Percentiles rank a stretch among this genome's conserved stretches.
Evolutionary conservation across 73 alveolate species (phyloP).

Genomic region (Loxodes magnus): DNA sequence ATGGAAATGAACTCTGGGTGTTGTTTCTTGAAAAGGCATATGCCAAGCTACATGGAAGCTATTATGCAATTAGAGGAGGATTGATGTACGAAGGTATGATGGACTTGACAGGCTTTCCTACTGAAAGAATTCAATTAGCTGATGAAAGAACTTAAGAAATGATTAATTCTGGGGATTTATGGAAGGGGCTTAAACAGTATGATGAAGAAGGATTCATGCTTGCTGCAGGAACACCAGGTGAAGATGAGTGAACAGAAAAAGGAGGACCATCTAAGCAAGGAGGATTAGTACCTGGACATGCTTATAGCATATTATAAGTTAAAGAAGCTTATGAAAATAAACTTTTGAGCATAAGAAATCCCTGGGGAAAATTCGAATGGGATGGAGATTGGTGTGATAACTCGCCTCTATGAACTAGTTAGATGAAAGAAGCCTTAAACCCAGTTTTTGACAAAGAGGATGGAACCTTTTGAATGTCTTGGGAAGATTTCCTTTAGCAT

Average conservation of each 20-base stretch:
- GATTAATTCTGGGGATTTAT: slow-evolving; percentile 25
- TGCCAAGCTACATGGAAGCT: slow-evolving; percentile 90
- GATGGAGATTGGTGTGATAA: slow-evolving; percentile 90
- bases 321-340: slow-evolving; percentile 64
- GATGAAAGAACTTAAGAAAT: slow-evolving; percentile 31
- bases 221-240: slow-evolving; percentile 64
- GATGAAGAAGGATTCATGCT: slow-evolving; percentile 67
- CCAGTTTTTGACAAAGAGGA: slow-evolving; percentile 38
- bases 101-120: slow-evolving; percentile 93
- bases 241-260: slow-evolving; percentile 55
- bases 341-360: slow-evolving; percentile 78
- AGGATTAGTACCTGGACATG: slow-evolving; percentile 88
- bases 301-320: slow-evolving; percentile 65
- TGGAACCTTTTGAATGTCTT: slow-evolving; percentile 78
- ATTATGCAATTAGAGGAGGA: slow-evolving; percentile 78
- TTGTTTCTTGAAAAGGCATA: slow-evolving; percentile 92
- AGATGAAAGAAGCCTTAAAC: slow-evolving; percentile 41
- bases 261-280: slow-evolving; percentile 31
- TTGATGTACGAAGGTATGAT: slow-evolving; percentile 79
- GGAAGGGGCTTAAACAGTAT: slow-evolving; percentile 48
- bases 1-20: slow-evolving; percentile 90
- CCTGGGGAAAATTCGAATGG: slow-evolving; percentile 93
- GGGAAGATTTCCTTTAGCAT: slow-evolving; percentile 58
- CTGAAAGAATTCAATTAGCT: slow-evolving; percentile 51
- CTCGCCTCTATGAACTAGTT: slow-evolving; percentile 70